Base-by-base conservation (phyloP, 2,329 filamentous ascomycete species). In the Alternaria angustiovoidea region DNA sequence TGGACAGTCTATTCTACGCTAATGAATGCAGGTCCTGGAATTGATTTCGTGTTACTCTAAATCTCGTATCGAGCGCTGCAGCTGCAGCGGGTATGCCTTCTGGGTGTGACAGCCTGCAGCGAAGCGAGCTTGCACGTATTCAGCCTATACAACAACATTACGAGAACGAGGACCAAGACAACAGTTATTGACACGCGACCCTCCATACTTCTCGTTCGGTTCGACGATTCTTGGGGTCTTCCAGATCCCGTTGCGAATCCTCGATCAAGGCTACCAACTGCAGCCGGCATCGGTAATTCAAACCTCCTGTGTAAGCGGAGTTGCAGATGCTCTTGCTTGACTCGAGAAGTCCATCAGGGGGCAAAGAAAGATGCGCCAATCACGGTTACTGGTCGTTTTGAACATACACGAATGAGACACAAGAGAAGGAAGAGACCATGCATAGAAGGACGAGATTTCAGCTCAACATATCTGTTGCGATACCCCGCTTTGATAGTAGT, bases 1-100 rank as follows among this genome's bases (percentile, higher is more conserved):
- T 5, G 18, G 60, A 42, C 52, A 65, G 41, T 51, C 53, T 22
- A 47, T 74, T 18, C 70, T 74, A 68, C 71, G 59, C 68, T 76
- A 68, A 75, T 59, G 6, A 22, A 20, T 20, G 16, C 41, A 65
- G 54, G 42, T 38, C 9, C 18, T 8, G 28, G 24, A 16, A 14
- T 48, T 20, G 18, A 38, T 7, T 7, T 38, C 26, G 53, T n/a
- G n/a, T 24, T 28, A n/a, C 26, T 48, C 41, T 34, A 18, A 16
- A 16, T 18, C 41, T 61, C 58, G 63, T 66, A 56, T 64, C 26
- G 34, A 22, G 43, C 34, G 39, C 54, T 47, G 22, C 28, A 43
- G 48, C 36, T 47, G 53, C 52, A 54, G 38, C 48, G 43, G 39
- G 51, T 46, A 32, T 24, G 48, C 36, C 43, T 34, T 39, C 7